Conservation (phyloP, 208 protist species). For the Acanthamoeba triangularis region DNA sequence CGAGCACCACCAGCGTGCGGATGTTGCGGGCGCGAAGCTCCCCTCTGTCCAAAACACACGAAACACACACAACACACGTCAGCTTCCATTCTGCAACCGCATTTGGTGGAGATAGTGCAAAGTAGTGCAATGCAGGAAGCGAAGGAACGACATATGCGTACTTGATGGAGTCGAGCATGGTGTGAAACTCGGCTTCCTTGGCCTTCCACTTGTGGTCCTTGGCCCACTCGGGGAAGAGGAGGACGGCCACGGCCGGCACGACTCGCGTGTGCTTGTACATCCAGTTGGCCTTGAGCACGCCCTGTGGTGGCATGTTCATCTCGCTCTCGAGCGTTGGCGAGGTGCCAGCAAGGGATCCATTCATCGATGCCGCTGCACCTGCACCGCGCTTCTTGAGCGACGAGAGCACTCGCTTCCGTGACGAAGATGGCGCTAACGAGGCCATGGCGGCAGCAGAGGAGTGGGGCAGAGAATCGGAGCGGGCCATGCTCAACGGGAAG, state of each 20-base stretch:
- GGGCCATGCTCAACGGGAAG: background rate
- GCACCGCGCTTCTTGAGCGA: background rate
- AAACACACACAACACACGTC: background rate
- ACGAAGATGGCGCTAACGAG: background rate
- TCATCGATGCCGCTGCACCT: background rate
- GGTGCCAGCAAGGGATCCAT: background rate
- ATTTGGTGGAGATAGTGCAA: too few relatives aligned
- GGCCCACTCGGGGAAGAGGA: conserved; percentile 64
- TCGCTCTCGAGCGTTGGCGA: background rate
- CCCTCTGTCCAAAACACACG: background rate
- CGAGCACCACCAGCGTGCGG: conserved; percentile 49
- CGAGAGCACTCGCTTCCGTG: background rate
- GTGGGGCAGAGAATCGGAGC: background rate
- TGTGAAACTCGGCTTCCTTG: conserved; percentile 45
- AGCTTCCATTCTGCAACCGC: background rate
- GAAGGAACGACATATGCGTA: background rate
- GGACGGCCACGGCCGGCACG: conserved; percentile 68
- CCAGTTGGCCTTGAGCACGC: conserved; percentile 82
- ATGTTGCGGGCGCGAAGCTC: conserved; percentile 50
- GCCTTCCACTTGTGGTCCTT: conserved; percentile 65
- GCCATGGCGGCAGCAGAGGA: background rate
- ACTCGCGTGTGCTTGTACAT: conserved; percentile 80
- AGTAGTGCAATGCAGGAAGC: background rate
- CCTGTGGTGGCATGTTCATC: conserved; percentile 34
- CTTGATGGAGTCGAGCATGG: conserved; percentile 48